Conservation (phyloP, 257 asterid genomes). For the Petunia axillaris region DNA sequence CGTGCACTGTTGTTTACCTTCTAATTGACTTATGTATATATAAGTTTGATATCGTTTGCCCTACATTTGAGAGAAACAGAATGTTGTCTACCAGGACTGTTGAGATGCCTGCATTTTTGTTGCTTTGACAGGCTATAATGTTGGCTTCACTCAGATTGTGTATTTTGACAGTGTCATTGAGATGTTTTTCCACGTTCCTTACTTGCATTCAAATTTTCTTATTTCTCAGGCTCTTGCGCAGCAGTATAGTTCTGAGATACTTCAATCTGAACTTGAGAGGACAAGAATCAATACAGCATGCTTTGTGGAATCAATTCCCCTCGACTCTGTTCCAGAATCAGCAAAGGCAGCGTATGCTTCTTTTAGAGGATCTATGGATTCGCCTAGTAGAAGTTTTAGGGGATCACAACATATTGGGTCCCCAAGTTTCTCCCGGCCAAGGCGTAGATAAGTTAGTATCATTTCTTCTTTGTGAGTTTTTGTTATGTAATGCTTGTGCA, state of each 20-base stretch:
- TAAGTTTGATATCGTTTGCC: not conserved
- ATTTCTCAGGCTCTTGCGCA: constrained; percentile 71
- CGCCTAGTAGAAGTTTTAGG: constrained; percentile 65
- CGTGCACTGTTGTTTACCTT: not conserved
- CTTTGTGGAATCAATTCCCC: constrained; percentile 79
- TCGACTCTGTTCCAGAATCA: constrained; percentile 85
- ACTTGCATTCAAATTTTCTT: not conserved
- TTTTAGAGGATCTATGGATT: constrained; percentile 53
- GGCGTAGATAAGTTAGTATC: constrained; percentile 64
- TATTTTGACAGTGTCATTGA: not conserved
- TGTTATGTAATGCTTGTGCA: constrained; percentile 17
- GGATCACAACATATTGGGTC: constrained; percentile 60
- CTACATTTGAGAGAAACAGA: not conserved
- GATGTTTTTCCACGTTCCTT: not conserved
- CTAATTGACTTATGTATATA: not conserved
- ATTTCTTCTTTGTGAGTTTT: constrained; percentile 3
- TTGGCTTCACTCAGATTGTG: not conserved
- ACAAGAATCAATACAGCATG: constrained; percentile 93
- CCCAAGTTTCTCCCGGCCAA: constrained; percentile 85
- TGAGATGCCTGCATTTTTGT: not conserved
- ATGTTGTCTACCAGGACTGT: not conserved
- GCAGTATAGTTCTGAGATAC: constrained; percentile 87
- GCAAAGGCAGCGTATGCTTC: constrained; percentile 97
- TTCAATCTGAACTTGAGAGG: constrained; percentile 91
- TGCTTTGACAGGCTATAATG: constrained; percentile 15